Evolutionary conservation across 495 filamentous ascomycete genomes (phyloP).

Genomic region (Neurospora tetrasperma): DNA sequence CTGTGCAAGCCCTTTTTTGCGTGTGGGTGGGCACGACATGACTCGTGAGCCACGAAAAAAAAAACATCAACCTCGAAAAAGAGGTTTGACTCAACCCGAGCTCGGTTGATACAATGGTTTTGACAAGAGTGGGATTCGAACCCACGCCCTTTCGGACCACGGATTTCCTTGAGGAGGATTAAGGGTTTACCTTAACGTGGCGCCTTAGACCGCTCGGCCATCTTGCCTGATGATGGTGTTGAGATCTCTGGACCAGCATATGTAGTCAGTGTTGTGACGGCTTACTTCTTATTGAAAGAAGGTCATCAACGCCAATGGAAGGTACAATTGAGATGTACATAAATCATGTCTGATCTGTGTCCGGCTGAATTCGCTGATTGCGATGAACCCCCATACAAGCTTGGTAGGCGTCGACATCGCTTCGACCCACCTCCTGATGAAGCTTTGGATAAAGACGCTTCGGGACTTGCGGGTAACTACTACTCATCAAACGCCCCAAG

Average conservation of each 20-base stretch:
- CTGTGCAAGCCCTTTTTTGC: background rate
- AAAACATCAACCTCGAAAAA: too few relatives aligned
- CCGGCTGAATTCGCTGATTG: background rate
- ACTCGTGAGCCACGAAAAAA: too few relatives aligned
- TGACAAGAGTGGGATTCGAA: conserved; percentile 29
- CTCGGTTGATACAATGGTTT: too few relatives aligned
- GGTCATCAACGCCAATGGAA: background rate
- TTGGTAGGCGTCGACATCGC: too few relatives aligned
- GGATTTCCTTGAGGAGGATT: background rate
- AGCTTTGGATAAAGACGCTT: too few relatives aligned
- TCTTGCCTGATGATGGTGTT: background rate
- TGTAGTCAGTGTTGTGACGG: background rate
- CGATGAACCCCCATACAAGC: background rate
- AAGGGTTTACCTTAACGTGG: background rate
- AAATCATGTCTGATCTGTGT: background rate
- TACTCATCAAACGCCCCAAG: background rate
- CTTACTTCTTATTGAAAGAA: background rate
- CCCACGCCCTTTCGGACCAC: conserved; percentile 28
- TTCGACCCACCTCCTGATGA: too few relatives aligned
- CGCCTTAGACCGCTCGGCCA: background rate
- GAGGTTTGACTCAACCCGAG: too few relatives aligned
- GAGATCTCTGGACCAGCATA: background rate
- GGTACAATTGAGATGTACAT: background rate
- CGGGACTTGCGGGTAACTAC: too few relatives aligned
- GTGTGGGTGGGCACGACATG: too few relatives aligned